A percentile compares a stretch with the other conserved stretches of the same genome.
phyloP scores from a whole-genome alignment of 352 stramenopile species.

The Globisporangium canariense region DNA sequence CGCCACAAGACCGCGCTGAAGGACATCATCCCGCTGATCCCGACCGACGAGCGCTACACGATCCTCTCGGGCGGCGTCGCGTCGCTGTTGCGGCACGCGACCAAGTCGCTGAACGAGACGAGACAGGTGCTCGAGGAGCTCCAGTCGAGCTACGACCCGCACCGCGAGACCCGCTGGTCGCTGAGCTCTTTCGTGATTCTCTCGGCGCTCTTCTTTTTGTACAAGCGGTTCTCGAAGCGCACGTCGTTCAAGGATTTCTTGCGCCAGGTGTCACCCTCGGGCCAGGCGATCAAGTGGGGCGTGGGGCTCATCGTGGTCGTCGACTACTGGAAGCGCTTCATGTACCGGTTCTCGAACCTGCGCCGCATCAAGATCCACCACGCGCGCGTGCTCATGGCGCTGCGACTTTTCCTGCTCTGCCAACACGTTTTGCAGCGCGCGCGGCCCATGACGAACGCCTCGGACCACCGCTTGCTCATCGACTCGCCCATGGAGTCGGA shows the following conservation, averaged over 20 bases:
- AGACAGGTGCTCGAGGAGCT: conserved; percentile 74
- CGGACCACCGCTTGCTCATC: conserved; percentile 76
- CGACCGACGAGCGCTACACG: conserved; percentile 73
- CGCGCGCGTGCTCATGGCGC: conserved; percentile 76
- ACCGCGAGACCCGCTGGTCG: conserved; percentile 84
- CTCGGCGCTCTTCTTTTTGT: conserved; percentile 53
- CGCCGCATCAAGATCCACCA: conserved; percentile 85
- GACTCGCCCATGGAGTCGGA: conserved; percentile 82
- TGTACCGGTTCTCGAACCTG: conserved; percentile 83
- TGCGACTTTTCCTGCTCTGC: conserved; percentile 77
- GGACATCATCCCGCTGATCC: conserved; percentile 86
- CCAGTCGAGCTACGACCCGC: conserved; percentile 79
- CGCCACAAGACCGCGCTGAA: conserved; percentile 81
- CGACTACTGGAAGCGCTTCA: conserved; percentile 77
- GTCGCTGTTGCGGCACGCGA: conserved; percentile 77
- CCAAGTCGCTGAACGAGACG: conserved; percentile 80
- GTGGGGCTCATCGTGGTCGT: conserved; percentile 43
- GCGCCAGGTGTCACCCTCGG: conserved; percentile 57
- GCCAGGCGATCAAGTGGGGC: conserved; percentile 58
- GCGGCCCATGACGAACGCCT: conserved; percentile 61
- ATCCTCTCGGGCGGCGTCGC: conserved; percentile 77
- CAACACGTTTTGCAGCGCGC: conserved; percentile 82
- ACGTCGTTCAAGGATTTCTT: conserved; percentile 72
- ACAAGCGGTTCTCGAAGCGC: conserved; percentile 67
- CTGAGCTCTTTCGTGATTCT: conserved; percentile 62